Evolutionary conservation across 2,329 filamentous ascomycete species (phyloP).

Genomic region (Aspergillus tamarii): DNA sequence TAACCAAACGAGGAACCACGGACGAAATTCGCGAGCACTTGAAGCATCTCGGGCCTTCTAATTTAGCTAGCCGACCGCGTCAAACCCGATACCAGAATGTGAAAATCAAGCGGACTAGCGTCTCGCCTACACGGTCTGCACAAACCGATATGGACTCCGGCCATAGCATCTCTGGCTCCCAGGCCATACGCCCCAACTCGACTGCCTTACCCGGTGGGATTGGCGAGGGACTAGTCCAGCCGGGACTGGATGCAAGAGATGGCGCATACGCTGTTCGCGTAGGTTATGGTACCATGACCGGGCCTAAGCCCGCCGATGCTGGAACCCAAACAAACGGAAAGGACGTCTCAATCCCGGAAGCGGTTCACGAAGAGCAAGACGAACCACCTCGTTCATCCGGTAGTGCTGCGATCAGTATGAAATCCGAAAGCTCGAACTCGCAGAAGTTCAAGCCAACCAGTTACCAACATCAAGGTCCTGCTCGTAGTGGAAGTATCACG

Average conservation of each 20-base stretch:
- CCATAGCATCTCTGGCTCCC: conserved; percentile 48
- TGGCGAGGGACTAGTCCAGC: conserved; percentile 57
- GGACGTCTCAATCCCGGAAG: conserved; percentile 37
- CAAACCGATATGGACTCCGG: conserved; percentile 39
- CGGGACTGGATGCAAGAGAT: conserved; percentile 63
- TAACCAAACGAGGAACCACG: conserved; percentile 55
- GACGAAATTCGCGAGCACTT: conserved; percentile 62
- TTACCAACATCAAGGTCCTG: conserved; percentile 52
- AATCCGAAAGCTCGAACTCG: conserved; percentile 26
- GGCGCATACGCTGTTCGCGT: conserved; percentile 64
- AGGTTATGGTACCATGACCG: conserved; percentile 56
- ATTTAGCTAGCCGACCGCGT: conserved; percentile 62
- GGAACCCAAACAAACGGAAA: conserved; percentile 22
- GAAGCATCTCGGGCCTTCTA: conserved; percentile 67
- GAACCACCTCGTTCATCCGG: conserved; percentile 25
- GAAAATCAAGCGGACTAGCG: conserved; percentile 65
- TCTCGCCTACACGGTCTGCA: conserved; percentile 37
- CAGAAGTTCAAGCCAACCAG: conserved; percentile 26
- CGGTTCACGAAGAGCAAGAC: conserved; percentile 36
- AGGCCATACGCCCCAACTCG: conserved; percentile 30
- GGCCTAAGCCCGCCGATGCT: conserved; percentile 26
- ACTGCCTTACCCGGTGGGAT: conserved; percentile 54
- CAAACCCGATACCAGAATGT: conserved; percentile 64
- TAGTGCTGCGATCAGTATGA: conserved; percentile 28
- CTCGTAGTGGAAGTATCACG: conserved; percentile 75